phyloP scores from a whole-genome alignment of 192 early-diverging fungal genomes.

The Cetraspora pellucida region DNA sequence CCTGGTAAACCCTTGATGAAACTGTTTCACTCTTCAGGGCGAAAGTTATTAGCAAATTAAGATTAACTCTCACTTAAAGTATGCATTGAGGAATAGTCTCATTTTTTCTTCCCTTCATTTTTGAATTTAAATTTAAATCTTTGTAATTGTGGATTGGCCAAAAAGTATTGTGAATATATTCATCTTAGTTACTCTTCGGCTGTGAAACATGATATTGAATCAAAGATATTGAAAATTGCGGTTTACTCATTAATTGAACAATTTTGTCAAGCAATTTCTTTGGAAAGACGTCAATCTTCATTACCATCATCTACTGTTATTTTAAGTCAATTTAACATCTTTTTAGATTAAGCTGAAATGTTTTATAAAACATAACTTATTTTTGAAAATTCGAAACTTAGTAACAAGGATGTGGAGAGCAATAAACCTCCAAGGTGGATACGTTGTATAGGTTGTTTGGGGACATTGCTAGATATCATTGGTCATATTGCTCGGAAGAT shows the following conservation, averaged over 20 bases:
- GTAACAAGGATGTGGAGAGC: constrained; percentile 19
- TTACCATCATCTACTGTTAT: too few species aligned
- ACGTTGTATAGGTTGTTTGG: too few species aligned
- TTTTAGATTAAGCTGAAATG: too few species aligned
- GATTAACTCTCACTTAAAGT: constrained; percentile 9
- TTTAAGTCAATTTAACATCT: too few species aligned
- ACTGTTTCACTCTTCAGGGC: neutral
- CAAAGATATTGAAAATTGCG: constrained; percentile 56
- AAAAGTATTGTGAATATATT: too few species aligned
- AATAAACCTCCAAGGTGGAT: constrained; percentile 47
- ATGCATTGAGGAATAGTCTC: neutral
- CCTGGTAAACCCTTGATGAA: neutral
- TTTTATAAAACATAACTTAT: constrained; percentile 51
- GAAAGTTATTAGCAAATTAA: constrained; percentile 24
- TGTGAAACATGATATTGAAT: constrained; percentile 55
- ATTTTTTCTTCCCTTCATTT: neutral
- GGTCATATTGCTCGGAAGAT: too few species aligned
- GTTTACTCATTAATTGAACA: constrained; percentile 56
- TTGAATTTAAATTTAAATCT: neutral
- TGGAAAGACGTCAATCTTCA: constrained; percentile 31
- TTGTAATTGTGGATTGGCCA: constrained; percentile 43
- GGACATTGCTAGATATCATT: too few species aligned
- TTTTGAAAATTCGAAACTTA: constrained; percentile 22
- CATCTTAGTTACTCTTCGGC: too few species aligned
- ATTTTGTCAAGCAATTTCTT: constrained; percentile 50